These are phyloP conservation scores for Hypericum androsaemum DNA, from an alignment of 345 rosid genomes.

Conservation along the genomic window DNA sequence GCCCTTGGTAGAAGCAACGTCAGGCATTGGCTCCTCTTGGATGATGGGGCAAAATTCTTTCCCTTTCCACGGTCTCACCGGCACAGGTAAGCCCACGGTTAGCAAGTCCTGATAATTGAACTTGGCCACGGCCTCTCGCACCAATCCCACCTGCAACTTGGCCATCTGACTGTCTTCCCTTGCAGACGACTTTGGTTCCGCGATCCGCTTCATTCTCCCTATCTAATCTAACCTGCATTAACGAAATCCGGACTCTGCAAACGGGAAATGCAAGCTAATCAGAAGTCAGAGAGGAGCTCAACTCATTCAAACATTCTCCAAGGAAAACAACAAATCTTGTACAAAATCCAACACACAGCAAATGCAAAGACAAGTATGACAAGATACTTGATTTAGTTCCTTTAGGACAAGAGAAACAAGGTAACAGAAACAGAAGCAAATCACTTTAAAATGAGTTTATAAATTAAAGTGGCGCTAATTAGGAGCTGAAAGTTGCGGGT, in stretches of 20 bases:
- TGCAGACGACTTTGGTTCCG: slow-evolving; percentile 34
- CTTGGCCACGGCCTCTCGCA: slow-evolving; percentile 36
- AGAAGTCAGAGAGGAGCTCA: neutral
- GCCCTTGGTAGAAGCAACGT: slow-evolving; percentile 34
- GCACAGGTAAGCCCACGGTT: slow-evolving; percentile 24
- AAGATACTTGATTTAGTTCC: too few relatives aligned
- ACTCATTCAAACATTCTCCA: too few relatives aligned
- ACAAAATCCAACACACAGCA: too few relatives aligned
- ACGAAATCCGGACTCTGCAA: slow-evolving; percentile 21
- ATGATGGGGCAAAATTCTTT: slow-evolving; percentile 33
- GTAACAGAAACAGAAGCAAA: too few relatives aligned
- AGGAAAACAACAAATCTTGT: too few relatives aligned
- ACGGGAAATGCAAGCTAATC: slow-evolving; percentile 10
- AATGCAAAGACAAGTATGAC: too few relatives aligned
- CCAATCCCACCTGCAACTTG: slow-evolving; percentile 32
- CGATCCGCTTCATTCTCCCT: slow-evolving; percentile 49
- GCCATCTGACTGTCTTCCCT: slow-evolving; percentile 28
- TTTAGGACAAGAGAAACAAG: too few relatives aligned
- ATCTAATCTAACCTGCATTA: slow-evolving; percentile 18
- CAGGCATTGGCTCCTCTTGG: slow-evolving; percentile 34
- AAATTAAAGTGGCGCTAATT: too few relatives aligned
- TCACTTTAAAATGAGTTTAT: too few relatives aligned
- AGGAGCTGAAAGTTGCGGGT: too few relatives aligned
- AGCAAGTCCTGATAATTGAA: slow-evolving; percentile 22
- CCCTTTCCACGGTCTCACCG: slow-evolving; percentile 51